Percentiles rank a stretch among this genome's conserved stretches.
phyloP scores from a whole-genome alignment of 2,329 filamentous ascomycete species.

The Orbilia ellipsospora region DNA sequence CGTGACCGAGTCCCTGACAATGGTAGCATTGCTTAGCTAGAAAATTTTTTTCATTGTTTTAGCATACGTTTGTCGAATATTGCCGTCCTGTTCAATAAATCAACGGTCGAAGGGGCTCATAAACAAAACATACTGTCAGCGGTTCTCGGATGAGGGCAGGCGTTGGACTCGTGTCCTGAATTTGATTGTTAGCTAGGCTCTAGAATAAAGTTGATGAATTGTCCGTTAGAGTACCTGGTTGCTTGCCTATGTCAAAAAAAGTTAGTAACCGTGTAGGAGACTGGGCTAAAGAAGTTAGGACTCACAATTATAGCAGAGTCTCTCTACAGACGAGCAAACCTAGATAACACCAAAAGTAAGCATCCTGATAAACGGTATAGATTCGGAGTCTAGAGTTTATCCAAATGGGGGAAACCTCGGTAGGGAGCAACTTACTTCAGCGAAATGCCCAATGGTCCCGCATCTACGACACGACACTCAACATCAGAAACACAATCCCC shows the following conservation, averaged over 20 bases:
- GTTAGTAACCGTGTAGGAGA: conserved; percentile 5
- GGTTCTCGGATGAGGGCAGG: conserved; percentile 93
- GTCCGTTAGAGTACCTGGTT: conserved; percentile 71
- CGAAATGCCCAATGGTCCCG: conserved; percentile 68
- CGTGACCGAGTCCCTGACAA: conserved; percentile 97
- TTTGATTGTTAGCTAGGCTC: conserved; percentile 40
- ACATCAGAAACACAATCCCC: conserved; percentile 61
- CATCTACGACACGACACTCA: conserved; percentile 64
- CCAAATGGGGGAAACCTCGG: not conserved
- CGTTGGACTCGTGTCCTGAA: conserved; percentile 90
- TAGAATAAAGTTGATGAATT: conserved; percentile 20
- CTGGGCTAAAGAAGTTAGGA: conserved; percentile 51
- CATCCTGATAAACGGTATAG: not conserved
- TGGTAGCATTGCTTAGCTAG: conserved; percentile 99
- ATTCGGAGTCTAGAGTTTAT: not conserved
- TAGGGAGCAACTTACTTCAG: conserved; percentile 64
- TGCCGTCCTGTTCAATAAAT: conserved; percentile 16
- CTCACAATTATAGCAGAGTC: conserved; percentile 99
- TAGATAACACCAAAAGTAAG: conserved; percentile 66
- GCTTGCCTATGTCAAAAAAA: conserved; percentile 71
- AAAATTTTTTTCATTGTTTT: conserved; percentile 15
- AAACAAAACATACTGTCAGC: conserved; percentile 76
- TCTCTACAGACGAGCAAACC: conserved; percentile 97
- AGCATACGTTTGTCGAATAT: not conserved
- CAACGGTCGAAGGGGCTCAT: not conserved